phyloP scores from a whole-genome alignment of 1,284 basidiomycete species.

The Cutaneotrichosporon dermatis region DNA sequence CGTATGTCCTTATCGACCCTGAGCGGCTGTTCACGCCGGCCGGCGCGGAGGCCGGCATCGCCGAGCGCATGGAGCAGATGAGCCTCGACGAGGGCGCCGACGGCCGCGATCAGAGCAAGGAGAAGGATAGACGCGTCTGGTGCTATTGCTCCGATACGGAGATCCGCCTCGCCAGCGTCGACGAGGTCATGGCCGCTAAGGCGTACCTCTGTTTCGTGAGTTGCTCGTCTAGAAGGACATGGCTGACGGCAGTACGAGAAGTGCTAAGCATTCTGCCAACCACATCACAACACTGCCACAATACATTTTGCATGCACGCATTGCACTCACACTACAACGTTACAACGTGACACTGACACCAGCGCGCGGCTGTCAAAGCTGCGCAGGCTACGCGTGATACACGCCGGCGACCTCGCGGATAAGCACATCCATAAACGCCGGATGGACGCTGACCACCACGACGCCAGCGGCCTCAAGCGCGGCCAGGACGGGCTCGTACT shows the following conservation, averaged over 20 bases:
- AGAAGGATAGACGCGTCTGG: conserved; percentile 62
- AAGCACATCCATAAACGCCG: conserved; percentile 10
- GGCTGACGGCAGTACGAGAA: conserved; percentile 24
- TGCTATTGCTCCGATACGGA: conserved; percentile 76
- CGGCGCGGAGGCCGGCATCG: conserved; percentile 2
- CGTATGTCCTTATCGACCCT: conserved; percentile 55
- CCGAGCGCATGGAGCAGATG: background rate
- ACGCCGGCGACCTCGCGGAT: conserved; percentile 4
- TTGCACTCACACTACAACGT: too few relatives aligned
- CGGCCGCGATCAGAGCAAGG: background rate
- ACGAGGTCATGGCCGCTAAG: conserved; percentile 82
- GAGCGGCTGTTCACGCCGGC: conserved; percentile 30
- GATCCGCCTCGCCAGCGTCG: conserved; percentile 70
- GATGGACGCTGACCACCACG: conserved; percentile 7
- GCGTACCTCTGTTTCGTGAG: conserved; percentile 65
- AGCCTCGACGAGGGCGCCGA: conserved; percentile 1
- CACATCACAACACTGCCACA: background rate
- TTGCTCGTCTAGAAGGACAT: background rate
- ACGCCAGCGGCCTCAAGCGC: conserved; percentile 1
- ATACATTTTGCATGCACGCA: background rate
- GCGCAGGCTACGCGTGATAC: background rate
- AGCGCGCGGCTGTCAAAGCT: background rate
- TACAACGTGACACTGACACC: background rate
- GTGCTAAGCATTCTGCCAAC: background rate
- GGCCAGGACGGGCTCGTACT: conserved; percentile 1